A percentile compares a stretch with the other conserved stretches of the same genome.
These are phyloP conservation scores for Aspergillus puulaauensis DNA, from an alignment of 2,329 filamentous ascomycete genomes.

Conservation along the genomic window DNA sequence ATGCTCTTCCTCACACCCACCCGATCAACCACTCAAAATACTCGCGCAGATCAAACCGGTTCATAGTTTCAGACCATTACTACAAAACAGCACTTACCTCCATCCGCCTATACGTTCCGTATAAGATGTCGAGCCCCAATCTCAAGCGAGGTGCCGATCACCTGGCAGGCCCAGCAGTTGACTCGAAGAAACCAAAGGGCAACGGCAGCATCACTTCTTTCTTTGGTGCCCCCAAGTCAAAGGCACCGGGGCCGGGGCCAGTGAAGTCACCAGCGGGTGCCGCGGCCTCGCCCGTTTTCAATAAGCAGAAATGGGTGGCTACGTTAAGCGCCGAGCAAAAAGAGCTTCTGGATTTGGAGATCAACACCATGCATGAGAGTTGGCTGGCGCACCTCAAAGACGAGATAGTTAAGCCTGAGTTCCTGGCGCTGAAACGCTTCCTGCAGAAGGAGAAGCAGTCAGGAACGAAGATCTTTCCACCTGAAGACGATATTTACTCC, in stretches of 20 bases:
- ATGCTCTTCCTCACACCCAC: background rate
- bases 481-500: slow-evolving; percentile 85
- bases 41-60: background rate
- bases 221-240: slow-evolving; percentile 69
- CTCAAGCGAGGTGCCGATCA: slow-evolving; percentile 67
- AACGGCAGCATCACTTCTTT: slow-evolving; percentile 86
- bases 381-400: slow-evolving; percentile 90
- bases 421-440: slow-evolving; percentile 85
- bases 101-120: background rate
- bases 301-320: slow-evolving; percentile 88
- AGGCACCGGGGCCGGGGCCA: slow-evolving; percentile 7
- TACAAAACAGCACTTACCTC: background rate
- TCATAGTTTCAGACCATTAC: background rate
- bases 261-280: slow-evolving; percentile 25
- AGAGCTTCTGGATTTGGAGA: slow-evolving; percentile 80
- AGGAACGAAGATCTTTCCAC: slow-evolving; percentile 82
- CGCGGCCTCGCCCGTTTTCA: slow-evolving; percentile 57
- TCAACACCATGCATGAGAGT: slow-evolving; percentile 85
- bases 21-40: background rate
- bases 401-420: slow-evolving; percentile 74
- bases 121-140: slow-evolving; percentile 35
- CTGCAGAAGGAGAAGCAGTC: slow-evolving; percentile 72
- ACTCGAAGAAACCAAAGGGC: slow-evolving; percentile 69
- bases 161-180: slow-evolving; percentile 40
- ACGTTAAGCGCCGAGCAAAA: slow-evolving; percentile 78